Conservation (phyloP, 768 basidiomycete species). For the Podaxis sp. region DNA sequence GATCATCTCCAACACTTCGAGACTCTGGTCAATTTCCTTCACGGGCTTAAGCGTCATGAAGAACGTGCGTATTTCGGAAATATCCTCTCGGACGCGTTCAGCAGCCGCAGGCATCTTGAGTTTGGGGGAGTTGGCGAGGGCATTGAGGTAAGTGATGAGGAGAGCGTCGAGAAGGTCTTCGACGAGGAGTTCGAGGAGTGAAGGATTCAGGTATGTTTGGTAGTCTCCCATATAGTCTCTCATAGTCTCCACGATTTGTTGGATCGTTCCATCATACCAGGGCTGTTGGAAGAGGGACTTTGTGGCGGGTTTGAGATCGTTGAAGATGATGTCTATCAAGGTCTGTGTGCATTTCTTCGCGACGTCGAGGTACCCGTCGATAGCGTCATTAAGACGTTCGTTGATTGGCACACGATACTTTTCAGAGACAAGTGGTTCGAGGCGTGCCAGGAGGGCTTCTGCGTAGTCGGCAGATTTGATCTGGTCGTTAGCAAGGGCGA, state of each 20-base stretch:
- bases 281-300: constrained; percentile 75
- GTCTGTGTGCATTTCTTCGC: constrained; percentile 96
- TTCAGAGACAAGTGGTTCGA: constrained; percentile 89
- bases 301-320: constrained; percentile 86
- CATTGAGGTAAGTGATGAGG: constrained; percentile 86
- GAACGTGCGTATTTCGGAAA: constrained; percentile 71
- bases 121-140: constrained; percentile 79
- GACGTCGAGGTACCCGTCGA: constrained; percentile 97
- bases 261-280: constrained; percentile 91
- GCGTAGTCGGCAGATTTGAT: constrained; percentile 94
- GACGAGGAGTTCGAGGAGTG: constrained; percentile 85
- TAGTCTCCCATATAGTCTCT: constrained; percentile 96
- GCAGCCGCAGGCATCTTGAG: constrained; percentile 81
- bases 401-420: constrained; percentile 84
- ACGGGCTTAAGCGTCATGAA: constrained; percentile 76
- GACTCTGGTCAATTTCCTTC: constrained; percentile 75
- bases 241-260: constrained; percentile 92
- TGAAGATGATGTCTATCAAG: constrained; percentile 91
- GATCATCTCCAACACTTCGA: constrained; percentile 85
- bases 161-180: constrained; percentile 92
- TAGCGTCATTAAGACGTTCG: constrained; percentile 89
- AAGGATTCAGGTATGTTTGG: constrained; percentile 84
- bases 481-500: constrained; percentile 97
- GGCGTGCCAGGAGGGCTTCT: constrained; percentile 76
- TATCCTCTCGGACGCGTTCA: constrained; percentile 80